Conservation (phyloP, 148 eudicot species). For the Amaranthus palmeri region DNA sequence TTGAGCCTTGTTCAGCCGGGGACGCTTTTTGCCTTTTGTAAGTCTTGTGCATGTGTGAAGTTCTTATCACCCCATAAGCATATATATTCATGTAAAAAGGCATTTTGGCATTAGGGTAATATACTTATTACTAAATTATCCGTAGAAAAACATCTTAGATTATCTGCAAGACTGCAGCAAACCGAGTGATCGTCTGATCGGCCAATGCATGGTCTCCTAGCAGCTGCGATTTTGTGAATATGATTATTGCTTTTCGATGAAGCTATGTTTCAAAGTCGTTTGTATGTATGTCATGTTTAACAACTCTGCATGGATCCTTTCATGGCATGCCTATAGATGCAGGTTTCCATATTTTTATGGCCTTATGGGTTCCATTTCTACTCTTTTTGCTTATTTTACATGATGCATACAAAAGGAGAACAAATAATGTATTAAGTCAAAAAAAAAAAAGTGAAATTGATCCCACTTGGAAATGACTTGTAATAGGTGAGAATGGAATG, state of each 20-base stretch:
- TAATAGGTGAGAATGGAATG: no score
- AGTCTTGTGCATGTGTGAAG: conserved; percentile 5
- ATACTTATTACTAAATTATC: background rate
- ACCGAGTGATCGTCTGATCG: background rate
- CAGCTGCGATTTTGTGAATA: conserved; percentile 1
- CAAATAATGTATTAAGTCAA: no score
- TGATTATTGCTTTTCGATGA: background rate
- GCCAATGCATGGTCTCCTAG: background rate
- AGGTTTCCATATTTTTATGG: no score
- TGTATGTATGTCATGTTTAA: background rate
- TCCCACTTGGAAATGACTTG: no score
- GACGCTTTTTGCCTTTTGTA: background rate
- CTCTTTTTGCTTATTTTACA: no score
- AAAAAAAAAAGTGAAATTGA: no score
- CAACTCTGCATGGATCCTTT: background rate
- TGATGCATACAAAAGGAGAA: no score
- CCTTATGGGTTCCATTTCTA: no score
- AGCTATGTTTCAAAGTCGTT: background rate
- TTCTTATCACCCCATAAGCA: background rate
- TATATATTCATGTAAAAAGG: background rate
- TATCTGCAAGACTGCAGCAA: conserved; percentile 9
- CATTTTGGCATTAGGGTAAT: background rate
- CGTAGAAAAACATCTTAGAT: background rate
- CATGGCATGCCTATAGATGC: no score
- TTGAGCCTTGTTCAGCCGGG: conserved; percentile 9